Percentiles rank a stretch among this genome's conserved stretches.
phyloP scores from a whole-genome alignment of 441 rosid species.

The Erodium texanum region DNA sequence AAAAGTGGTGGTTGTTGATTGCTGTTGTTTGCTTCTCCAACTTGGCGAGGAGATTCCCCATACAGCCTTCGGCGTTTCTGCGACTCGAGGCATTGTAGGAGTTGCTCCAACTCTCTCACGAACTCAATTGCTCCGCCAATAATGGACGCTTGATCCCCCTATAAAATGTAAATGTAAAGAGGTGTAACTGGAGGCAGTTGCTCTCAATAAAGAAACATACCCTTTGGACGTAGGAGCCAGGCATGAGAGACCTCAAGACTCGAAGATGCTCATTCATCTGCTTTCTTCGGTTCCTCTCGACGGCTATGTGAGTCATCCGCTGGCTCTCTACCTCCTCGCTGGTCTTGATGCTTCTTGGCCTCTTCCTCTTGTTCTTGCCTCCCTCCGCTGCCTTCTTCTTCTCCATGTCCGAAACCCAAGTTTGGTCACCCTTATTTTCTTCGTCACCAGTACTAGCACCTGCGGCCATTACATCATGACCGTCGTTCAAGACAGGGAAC shows the following conservation, averaged over 20 bases:
- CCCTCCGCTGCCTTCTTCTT: not conserved
- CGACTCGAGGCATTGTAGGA: conserved; percentile 71
- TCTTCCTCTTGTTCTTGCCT: conserved; percentile 18
- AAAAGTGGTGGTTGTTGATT: conserved; percentile 17
- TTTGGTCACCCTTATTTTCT: too few species aligned
- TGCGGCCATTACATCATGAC: too few species aligned
- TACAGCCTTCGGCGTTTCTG: conserved; percentile 54
- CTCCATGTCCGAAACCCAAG: not conserved
- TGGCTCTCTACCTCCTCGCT: conserved; percentile 16
- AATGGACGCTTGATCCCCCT: conserved; percentile 80
- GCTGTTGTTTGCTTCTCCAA: conserved; percentile 28
- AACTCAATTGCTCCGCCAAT: conserved; percentile 74
- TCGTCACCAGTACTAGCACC: too few species aligned
- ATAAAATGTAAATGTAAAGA: not conserved
- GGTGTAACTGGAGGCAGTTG: too few species aligned
- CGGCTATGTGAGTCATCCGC: conserved; percentile 21
- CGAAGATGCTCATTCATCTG: conserved; percentile 23
- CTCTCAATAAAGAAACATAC: too few species aligned
- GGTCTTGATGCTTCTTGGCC: conserved; percentile 14
- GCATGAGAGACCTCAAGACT: conserved; percentile 22
- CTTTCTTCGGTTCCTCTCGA: conserved; percentile 18
- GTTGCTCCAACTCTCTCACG: conserved; percentile 71
- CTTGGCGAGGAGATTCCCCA: conserved; percentile 38
- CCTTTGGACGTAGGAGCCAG: conserved; percentile 21
- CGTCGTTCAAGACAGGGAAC: conserved; percentile 19